Percentiles rank a stretch among this genome's conserved stretches.
Conservation (phyloP, 2,329 filamentous ascomycete genomes). For the Dothidotthia symphoricarpi region DNA sequence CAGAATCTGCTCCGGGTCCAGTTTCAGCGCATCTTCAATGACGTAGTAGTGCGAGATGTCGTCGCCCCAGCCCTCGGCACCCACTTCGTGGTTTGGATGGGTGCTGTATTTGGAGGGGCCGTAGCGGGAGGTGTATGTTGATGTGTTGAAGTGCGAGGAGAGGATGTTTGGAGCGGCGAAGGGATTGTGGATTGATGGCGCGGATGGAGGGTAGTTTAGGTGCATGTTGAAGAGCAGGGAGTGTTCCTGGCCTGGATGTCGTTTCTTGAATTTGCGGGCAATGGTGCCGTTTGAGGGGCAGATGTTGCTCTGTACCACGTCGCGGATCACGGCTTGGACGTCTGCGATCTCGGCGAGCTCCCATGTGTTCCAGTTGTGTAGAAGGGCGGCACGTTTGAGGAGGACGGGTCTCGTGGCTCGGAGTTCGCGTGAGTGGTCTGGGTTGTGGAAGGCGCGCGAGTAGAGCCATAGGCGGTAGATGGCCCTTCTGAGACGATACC, state of each 20-base stretch:
- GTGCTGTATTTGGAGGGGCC: slow-evolving; percentile 49
- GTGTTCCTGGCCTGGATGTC: slow-evolving; percentile 51
- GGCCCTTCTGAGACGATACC: slow-evolving; percentile 54
- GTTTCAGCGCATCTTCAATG: slow-evolving; percentile 63
- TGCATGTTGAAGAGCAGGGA: slow-evolving; percentile 55
- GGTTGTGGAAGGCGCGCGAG: slow-evolving; percentile 57
- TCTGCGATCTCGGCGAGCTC: slow-evolving; percentile 62
- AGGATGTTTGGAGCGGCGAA: slow-evolving; percentile 25
- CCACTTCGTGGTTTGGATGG: slow-evolving; percentile 52
- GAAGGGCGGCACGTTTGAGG: slow-evolving; percentile 54
- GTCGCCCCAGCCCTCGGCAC: slow-evolving; percentile 63
- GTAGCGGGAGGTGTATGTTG: slow-evolving; percentile 40
- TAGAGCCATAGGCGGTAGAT: slow-evolving; percentile 63
- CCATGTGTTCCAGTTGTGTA: slow-evolving; percentile 58
- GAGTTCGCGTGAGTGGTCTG: slow-evolving; percentile 50
- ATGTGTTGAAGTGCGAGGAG: slow-evolving; percentile 40
- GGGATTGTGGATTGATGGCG: slow-evolving; percentile 31
- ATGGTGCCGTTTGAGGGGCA: slow-evolving; percentile 63
- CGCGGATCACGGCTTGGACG: slow-evolving; percentile 54
- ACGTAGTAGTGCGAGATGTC: slow-evolving; percentile 64
- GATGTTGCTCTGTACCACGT: slow-evolving; percentile 57
- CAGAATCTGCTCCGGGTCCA: slow-evolving; percentile 60
- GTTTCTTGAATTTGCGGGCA: slow-evolving; percentile 58
- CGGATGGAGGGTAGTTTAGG: slow-evolving; percentile 48
- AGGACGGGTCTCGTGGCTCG: slow-evolving; percentile 50